phyloP scores from a whole-genome alignment of 768 basidiomycete genomes.

The Phlebiopsis flavidoalba region DNA sequence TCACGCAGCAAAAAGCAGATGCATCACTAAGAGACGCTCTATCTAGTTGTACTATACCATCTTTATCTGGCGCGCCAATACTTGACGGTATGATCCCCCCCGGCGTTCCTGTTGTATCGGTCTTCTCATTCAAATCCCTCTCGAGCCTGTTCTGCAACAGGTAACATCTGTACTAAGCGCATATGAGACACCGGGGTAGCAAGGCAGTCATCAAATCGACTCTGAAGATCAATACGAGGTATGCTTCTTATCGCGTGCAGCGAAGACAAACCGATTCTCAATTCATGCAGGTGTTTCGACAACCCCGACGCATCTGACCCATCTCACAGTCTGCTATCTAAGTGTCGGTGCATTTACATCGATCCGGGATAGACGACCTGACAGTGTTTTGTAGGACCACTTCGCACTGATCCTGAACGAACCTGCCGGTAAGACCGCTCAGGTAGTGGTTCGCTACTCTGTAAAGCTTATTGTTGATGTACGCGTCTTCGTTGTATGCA shows the following conservation, averaged over 20 bases:
- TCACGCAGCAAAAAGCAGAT: constrained; percentile 3
- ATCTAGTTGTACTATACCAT: constrained; percentile 58
- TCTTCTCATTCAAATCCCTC: not conserved
- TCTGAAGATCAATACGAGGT: constrained; percentile 65
- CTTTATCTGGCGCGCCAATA: constrained; percentile 65
- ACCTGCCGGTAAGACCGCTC: constrained; percentile 70
- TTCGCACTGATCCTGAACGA: constrained; percentile 70
- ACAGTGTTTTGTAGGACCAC: constrained; percentile 46
- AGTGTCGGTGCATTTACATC: constrained; percentile 34
- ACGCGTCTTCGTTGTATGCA: constrained; percentile 2
- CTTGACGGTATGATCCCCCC: constrained; percentile 36
- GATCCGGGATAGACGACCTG: not conserved
- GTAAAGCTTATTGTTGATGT: constrained; percentile 56
- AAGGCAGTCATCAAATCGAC: constrained; percentile 71
- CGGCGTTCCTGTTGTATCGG: not conserved
- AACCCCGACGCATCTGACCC: constrained; percentile 66
- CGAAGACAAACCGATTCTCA: not conserved
- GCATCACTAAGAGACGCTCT: not conserved
- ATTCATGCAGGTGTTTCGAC: constrained; percentile 51
- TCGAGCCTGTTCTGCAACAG: constrained; percentile 55
- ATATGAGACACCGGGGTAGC: no score
- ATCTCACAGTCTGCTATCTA: constrained; percentile 67
- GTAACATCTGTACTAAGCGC: constrained; percentile 52
- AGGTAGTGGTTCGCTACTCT: constrained; percentile 56
- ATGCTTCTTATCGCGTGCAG: not conserved